A percentile compares a stretch with the other conserved stretches of the same genome.
These are phyloP conservation scores for Hylodesmum podocarpum DNA, from an alignment of 306 rosid genomes.

Conservation along the genomic window DNA sequence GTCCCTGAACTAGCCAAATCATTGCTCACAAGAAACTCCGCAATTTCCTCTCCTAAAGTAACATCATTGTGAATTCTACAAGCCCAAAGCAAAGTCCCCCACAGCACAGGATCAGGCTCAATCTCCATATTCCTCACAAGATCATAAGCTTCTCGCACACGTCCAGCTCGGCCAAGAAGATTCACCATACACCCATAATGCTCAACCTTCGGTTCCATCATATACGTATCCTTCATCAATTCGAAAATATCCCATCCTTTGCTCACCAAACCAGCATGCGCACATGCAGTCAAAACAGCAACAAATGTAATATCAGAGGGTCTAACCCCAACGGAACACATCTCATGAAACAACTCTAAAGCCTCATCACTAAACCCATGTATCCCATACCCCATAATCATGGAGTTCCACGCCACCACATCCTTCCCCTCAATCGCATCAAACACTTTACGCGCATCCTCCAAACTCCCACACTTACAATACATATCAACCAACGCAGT, in stretches of 20 bases:
- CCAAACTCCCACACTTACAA: slow-evolving; percentile 71
- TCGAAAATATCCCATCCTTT: slow-evolving; percentile 58
- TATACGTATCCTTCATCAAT: slow-evolving; percentile 55
- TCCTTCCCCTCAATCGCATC: slow-evolving; percentile 50
- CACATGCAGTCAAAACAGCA: slow-evolving; percentile 69
- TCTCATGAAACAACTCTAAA: slow-evolving; percentile 55
- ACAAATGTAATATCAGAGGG: slow-evolving; percentile 69
- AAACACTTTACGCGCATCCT: slow-evolving; percentile 63
- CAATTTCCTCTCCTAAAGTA: slow-evolving; percentile 68
- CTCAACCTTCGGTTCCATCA: slow-evolving; percentile 63
- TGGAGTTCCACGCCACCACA: slow-evolving; percentile 78
- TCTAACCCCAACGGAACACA: slow-evolving; percentile 45
- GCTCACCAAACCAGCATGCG: slow-evolving; percentile 63
- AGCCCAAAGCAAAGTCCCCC: slow-evolving; percentile 87
- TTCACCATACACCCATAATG: slow-evolving; percentile 82
- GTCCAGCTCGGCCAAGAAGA: slow-evolving; percentile 82
- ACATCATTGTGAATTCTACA: slow-evolving; percentile 69
- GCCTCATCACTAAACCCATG: slow-evolving; percentile 73
- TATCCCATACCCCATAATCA: slow-evolving; percentile 70
- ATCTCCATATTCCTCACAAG: slow-evolving; percentile 64
- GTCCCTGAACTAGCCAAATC: slow-evolving; percentile 76
- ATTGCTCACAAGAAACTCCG: slow-evolving; percentile 55
- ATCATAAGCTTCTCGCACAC: slow-evolving; percentile 61
- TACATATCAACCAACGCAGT: slow-evolving; percentile 86
- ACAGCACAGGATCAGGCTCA: slow-evolving; percentile 67